Base-by-base conservation (phyloP, 1,139 yeast genomes). In the Saccharomyces hybrid region DNA sequence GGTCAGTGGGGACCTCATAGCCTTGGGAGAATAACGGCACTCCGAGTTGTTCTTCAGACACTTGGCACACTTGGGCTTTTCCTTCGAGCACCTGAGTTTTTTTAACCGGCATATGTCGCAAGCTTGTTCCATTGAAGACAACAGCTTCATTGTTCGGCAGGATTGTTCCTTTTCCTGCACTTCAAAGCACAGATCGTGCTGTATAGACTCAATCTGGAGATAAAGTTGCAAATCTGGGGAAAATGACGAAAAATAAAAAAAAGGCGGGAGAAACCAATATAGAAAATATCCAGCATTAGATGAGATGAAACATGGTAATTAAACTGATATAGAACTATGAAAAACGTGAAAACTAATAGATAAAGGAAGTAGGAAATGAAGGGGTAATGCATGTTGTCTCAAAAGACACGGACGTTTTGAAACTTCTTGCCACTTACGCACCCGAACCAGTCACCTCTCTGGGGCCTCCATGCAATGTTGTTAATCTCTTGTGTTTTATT, bases 1-100 rank as follows among this genome's bases (percentile, higher is more conserved):
- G 0, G 96, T 88, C 57, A 88, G 73, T 0, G 96, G 96, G 5
- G 91, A 83, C 56, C 96, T 74, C 31, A 85, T 84, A 1, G 86
- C 79, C 58, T 87, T 75, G 13, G 97, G 96, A 28, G 88, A 82
- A 68, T 88, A 88, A 3, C 80, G 73, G 70, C 97, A 88, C 50
- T 79, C 78, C 86, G 95, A 84, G 47, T 78, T 76, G 66, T 87
- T 89, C 54, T 80, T 82, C 16, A 77, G 71, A 71, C 97, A 88
- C 67, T 88, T 88, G 49, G 84, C 75, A 67, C 96, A 88, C 60
- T 80, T 80, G 3, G 96, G 97, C 44, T 72, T 76, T 60, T 85
- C 89, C 67, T 70, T 85, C 71, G 91, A 86, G 74, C 79, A 78
- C 79, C 74, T 76, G 51, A 78, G 70, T 64, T 78, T 78, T 53